Conservation (phyloP, 2,329 filamentous ascomycete genomes). For the Mycosphaerella sp. region DNA sequence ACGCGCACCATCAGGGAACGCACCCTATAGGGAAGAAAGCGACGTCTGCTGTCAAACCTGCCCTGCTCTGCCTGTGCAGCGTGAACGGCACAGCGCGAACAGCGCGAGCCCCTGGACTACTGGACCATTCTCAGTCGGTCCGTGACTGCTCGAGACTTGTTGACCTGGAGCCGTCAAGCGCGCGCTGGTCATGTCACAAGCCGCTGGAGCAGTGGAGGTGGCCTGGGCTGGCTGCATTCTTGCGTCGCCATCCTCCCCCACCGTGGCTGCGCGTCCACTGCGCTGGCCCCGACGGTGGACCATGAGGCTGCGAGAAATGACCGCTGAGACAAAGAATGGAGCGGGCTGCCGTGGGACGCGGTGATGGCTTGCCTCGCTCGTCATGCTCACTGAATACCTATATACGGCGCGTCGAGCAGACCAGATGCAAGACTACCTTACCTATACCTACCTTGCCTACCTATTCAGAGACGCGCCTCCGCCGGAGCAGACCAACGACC, state of each 20-base stretch:
- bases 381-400: neutral
- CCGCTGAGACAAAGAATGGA: conserved; percentile 19
- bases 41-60: conserved; percentile 7
- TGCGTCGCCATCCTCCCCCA: conserved; percentile 7
- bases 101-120: conserved; percentile 1
- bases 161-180: conserved; percentile 10
- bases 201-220: conserved; percentile 7
- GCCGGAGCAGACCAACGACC: conserved; percentile 10
- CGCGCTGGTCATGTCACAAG: conserved; percentile 14
- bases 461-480: conserved; percentile 10
- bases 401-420: conserved; percentile 1
- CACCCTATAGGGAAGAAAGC: neutral
- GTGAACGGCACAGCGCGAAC: neutral
- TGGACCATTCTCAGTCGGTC: conserved; percentile 2
- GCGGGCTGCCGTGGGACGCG: conserved; percentile 2
- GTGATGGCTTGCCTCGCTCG: neutral
- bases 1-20: conserved; percentile 3
- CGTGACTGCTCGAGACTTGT: neutral
- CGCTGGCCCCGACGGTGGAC: conserved; percentile 11
- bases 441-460: too few species aligned
- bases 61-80: too few species aligned
- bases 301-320: conserved; percentile 23
- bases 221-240: conserved; percentile 18
- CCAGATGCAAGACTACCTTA: neutral
- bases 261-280: conserved; percentile 3